A percentile compares a stretch with the other conserved stretches of the same genome.
phyloP scores from a whole-genome alignment of 345 rosid species.

The Bruguiera sexangula region DNA sequence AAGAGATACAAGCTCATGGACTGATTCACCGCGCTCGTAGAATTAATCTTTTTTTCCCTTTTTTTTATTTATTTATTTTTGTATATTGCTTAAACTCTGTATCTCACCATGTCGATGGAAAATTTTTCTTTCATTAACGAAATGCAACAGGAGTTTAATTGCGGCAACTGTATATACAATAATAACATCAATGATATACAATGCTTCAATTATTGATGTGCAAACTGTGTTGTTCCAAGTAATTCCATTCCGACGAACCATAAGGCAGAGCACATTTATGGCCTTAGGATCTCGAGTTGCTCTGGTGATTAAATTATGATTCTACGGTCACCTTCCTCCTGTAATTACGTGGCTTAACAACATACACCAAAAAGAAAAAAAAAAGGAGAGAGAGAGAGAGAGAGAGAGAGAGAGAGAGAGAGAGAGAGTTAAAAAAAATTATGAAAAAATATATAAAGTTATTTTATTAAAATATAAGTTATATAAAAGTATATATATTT shows the following conservation, averaged over 20 bases:
- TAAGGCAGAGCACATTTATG: too few species aligned
- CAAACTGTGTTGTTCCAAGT: background rate
- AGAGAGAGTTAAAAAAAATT: too few species aligned
- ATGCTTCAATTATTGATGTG: background rate
- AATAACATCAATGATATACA: background rate
- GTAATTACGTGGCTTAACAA: too few species aligned
- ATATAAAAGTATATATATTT: background rate
- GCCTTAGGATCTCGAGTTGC: too few species aligned
- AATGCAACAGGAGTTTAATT: conserved; percentile 10
- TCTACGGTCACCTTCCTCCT: too few species aligned
- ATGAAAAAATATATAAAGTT: too few species aligned
- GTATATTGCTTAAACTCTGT: background rate
- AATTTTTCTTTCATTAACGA: conserved; percentile 19
- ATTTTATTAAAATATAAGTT: background rate
- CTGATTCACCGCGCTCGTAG: conserved; percentile 24
- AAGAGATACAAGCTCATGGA: conserved; percentile 99
- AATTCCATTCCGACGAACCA: too few species aligned
- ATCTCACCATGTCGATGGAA: background rate
- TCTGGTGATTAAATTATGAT: too few species aligned
- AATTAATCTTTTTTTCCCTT: background rate
- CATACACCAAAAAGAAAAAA: too few species aligned
- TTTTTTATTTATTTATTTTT: background rate
- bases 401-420: too few species aligned
- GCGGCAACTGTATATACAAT: conserved; percentile 1
- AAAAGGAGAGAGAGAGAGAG: too few species aligned